Percentiles rank a stretch among this genome's conserved stretches.
Conservation (phyloP, 2,329 filamentous ascomycete species). For the Botrytis byssoidea region DNA sequence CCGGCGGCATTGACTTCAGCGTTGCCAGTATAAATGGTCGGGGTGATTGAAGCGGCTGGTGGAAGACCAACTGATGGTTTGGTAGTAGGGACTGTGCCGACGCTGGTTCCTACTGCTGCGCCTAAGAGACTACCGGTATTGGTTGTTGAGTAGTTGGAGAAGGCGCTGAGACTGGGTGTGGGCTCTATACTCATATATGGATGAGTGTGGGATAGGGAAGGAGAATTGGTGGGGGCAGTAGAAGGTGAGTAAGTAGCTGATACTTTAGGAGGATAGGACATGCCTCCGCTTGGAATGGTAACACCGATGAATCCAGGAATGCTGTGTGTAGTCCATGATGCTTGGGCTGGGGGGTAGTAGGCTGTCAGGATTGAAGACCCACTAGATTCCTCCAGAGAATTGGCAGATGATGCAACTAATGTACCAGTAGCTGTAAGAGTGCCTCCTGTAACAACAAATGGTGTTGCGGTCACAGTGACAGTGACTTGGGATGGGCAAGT, state of each 20-base stretch:
- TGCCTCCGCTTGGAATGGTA: not conserved
- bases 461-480: constrained; percentile 11
- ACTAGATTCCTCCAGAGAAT: not conserved
- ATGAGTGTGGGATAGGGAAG: not conserved
- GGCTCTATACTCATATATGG: not conserved
- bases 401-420: not conserved
- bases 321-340: not conserved
- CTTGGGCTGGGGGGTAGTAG: not conserved
- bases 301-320: constrained; percentile 5
- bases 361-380: not conserved
- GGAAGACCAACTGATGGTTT: not conserved
- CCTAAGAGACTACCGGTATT: not conserved
- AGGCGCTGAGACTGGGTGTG: not conserved
- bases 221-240: too few species aligned
- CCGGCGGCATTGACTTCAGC: not conserved
- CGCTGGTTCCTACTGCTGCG: not conserved
- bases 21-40: not conserved
- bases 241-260: not conserved
- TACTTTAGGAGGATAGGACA: not conserved
- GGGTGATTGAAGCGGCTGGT: not conserved
- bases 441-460: not conserved
- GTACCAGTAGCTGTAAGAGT: not conserved
- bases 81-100: not conserved
- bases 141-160: not conserved
- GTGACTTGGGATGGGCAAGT: constrained; percentile 1